Evolutionary conservation across 2,329 filamentous ascomycete genomes (phyloP), one percentile per base, ranked within the genome.

Genomic region (Talaromyces rugulosus): DNA sequence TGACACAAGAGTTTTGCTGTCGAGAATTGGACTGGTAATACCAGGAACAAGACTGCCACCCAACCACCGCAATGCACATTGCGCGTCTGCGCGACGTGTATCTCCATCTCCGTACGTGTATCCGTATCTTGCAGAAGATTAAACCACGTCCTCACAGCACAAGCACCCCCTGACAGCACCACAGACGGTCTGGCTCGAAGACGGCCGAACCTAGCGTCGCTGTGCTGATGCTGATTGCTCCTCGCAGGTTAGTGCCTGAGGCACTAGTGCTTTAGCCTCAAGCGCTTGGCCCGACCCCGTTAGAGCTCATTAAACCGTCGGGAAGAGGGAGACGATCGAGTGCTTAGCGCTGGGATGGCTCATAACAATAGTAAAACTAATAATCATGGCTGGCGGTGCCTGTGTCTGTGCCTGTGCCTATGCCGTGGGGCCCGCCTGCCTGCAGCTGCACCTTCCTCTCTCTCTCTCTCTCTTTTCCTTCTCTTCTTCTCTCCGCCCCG

Each of bases 301-400:
- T 62, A 62, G 56, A 28, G 28, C 18, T 27, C 23, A 57, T 47
- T 57, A 44, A 57, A 57, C 12, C 18, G 23, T n/a, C 52, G 31
- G n/a, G 7, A 12, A 18, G 8, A 18, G 5, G 14, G 18, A 16
- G 53, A 18, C 53, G 34, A 56, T 56, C 31, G 53, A 51, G 59
- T 56, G 62, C 67, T 66, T 65, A 62, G 16, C 69, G 67, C 63
- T 67, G 67, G 63, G 56, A 12, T 34, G 12, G 33, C 11, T 12
- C 12, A 4, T 14, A 23, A 23, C 23, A 23, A 23, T 34, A 34
- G 11, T 11, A 40, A 40, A n/a, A 8, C 16, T 16, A 16, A 40
- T 51, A 8, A 16, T 9, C 12, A 23, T 33, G 5, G 56, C 56
- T 50, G 56, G 18, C 56, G 47, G 23, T 58, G 27, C 56, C 56